phyloP scores from a whole-genome alignment of 768 basidiomycete species.

The Leucosporidium creatinivorum region DNA sequence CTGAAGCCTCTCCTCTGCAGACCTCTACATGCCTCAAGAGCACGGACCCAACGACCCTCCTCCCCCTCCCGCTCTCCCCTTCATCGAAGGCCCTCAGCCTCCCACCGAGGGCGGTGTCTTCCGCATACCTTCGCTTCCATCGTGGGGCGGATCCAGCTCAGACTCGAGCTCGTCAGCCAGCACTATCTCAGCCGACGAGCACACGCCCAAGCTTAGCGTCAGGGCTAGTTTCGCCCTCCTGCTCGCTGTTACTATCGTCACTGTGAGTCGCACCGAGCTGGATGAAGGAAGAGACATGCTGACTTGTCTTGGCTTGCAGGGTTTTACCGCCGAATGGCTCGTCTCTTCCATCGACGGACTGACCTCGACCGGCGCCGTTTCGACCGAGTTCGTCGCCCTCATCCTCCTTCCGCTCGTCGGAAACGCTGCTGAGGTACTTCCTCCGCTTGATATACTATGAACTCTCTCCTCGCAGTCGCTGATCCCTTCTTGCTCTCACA shows the following conservation, averaged over 20 bases:
- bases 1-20: neutral
- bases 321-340: constrained; percentile 57
- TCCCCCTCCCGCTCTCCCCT: constrained; percentile 10
- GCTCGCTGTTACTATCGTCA: constrained; percentile 51
- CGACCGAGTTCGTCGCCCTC: constrained; percentile 74
- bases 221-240: constrained; percentile 55
- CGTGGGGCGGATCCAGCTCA: neutral
- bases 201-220: constrained; percentile 57
- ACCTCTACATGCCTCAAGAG: constrained; percentile 51
- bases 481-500: constrained; percentile 20
- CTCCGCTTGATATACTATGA: too few relatives aligned
- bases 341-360: constrained; percentile 71
- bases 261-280: constrained; percentile 2
- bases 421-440: constrained; percentile 61
- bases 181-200: constrained; percentile 36
- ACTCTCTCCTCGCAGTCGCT: neutral
- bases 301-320: too few relatives aligned
- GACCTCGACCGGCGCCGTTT: constrained; percentile 53
- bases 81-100: constrained; percentile 27
- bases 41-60: neutral
- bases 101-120: constrained; percentile 22
- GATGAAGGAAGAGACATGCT: too few relatives aligned
- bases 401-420: constrained; percentile 89
- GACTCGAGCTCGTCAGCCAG: too few relatives aligned
- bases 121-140: constrained; percentile 10